Evolutionary conservation across 805 yeast species (phyloP).

Genomic region (Tetrapisispora iriomotensis): DNA sequence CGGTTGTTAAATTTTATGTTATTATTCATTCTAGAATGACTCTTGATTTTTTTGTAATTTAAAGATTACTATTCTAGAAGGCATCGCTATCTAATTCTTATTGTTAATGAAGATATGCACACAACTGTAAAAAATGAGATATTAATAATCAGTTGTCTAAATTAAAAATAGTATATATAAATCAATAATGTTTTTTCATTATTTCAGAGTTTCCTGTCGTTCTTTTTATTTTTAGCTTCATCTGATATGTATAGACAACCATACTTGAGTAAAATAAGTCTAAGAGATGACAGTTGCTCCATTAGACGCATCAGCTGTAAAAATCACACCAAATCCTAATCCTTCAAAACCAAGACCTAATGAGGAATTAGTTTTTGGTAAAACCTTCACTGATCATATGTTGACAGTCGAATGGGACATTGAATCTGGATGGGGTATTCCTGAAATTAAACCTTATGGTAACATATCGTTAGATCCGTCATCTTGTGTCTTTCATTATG

Average conservation of each 20-base stretch:
- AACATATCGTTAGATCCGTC: slow-evolving; percentile 75
- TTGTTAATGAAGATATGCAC: no score
- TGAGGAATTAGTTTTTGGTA: slow-evolving; percentile 59
- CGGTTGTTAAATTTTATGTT: no score
- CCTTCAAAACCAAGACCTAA: slow-evolving; percentile 52
- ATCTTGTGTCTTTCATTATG: slow-evolving; percentile 84
- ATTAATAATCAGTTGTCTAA: no score
- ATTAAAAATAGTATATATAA: no score
- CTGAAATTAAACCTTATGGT: slow-evolving; percentile 80
- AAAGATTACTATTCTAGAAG: no score
- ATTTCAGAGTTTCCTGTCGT: background rate
- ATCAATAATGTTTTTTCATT: no score
- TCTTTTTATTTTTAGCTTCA: background rate
- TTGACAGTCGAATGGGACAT: slow-evolving; percentile 75
- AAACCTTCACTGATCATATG: slow-evolving; percentile 81
- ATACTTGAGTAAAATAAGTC: no score
- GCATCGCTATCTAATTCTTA: no score
- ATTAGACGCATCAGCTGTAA: slow-evolving; percentile 46
- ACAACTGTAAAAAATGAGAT: no score
- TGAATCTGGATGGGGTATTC: slow-evolving; percentile 76
- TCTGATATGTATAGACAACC: background rate
- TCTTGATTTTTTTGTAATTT: no score
- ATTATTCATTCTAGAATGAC: no score
- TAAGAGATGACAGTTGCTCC: slow-evolving; percentile 27
- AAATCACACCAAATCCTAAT: slow-evolving; percentile 34